Evolutionary conservation across 805 yeast species (phyloP).

Genomic region (Metschnikowia matae): DNA sequence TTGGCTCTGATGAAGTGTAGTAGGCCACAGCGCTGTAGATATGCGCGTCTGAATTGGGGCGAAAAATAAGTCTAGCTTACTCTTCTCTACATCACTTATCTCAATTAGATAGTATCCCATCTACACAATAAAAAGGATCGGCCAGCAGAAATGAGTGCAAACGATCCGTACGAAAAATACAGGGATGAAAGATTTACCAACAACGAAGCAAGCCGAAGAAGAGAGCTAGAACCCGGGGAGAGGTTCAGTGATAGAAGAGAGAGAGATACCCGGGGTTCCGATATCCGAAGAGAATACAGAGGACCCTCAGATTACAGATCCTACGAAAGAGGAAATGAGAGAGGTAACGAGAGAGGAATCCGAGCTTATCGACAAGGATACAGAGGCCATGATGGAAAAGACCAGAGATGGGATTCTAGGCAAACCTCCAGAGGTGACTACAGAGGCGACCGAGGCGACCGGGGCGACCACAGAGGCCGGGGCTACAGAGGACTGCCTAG

Average conservation of each 20-base stretch:
- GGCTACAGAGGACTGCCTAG: slow-evolving; percentile 6
- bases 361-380: slow-evolving; percentile 14
- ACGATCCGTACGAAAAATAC: slow-evolving; percentile 2
- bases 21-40: neutral
- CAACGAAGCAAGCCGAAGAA: slow-evolving; percentile 3
- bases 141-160: neutral
- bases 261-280: slow-evolving; percentile 15
- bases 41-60: slow-evolving; percentile 1
- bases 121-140: neutral
- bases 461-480: slow-evolving; percentile 2
- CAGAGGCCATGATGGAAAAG: slow-evolving; percentile 17
- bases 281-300: slow-evolving; percentile 4
- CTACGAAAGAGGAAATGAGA: neutral
- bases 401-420: slow-evolving; percentile 12
- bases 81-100: neutral
- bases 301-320: neutral
- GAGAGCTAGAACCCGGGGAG: slow-evolving; percentile 1
- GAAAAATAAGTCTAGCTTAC: neutral
- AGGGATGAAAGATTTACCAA: neutral
- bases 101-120: neutral
- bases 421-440: slow-evolving; percentile 5
- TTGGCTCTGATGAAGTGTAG: neutral
- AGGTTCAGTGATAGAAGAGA: slow-evolving; percentile 5
- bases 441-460: neutral
- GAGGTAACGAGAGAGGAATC: neutral